These are phyloP conservation scores for Cercospora zeina DNA, from an alignment of 2,329 filamentous ascomycete species.

Conservation along the genomic window DNA sequence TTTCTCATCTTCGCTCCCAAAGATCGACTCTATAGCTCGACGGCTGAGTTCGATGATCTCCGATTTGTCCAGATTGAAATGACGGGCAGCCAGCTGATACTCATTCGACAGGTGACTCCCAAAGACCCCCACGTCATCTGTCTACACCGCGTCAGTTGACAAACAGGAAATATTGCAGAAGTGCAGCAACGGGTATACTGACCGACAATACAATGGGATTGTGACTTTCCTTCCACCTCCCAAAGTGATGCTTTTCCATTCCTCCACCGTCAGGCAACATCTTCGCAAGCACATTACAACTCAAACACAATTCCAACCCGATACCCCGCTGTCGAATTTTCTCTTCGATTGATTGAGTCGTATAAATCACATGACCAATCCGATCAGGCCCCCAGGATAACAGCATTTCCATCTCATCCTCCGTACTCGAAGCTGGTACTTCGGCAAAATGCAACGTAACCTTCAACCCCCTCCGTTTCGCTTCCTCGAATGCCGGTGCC, in stretches of 20 bases:
- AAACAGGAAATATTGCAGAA: neutral
- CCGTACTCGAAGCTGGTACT: slow-evolving; percentile 57
- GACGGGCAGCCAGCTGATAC: slow-evolving; percentile 68
- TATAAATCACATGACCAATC: slow-evolving; percentile 77
- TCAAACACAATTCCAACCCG: slow-evolving; percentile 74
- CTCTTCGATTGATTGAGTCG: slow-evolving; percentile 60
- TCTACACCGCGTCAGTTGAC: slow-evolving; percentile 54
- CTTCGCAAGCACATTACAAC: slow-evolving; percentile 75
- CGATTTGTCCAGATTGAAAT: slow-evolving; percentile 60
- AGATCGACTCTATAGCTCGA: slow-evolving; percentile 65
- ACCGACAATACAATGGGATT: slow-evolving; percentile 68
- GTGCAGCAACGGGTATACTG: slow-evolving; percentile 46
- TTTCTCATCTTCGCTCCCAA: slow-evolving; percentile 64
- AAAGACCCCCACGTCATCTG: slow-evolving; percentile 81
- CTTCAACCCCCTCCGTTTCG: slow-evolving; percentile 57
- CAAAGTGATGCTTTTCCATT: slow-evolving; percentile 72
- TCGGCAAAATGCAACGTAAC: slow-evolving; percentile 81
- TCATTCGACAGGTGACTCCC: slow-evolving; percentile 75
- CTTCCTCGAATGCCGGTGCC: slow-evolving; percentile 58
- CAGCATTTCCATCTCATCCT: slow-evolving; percentile 63
- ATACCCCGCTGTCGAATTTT: slow-evolving; percentile 58
- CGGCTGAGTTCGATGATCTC: slow-evolving; percentile 59
- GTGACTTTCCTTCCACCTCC: slow-evolving; percentile 63
- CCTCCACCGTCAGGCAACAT: slow-evolving; percentile 62
- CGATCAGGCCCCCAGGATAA: slow-evolving; percentile 67